Conservation (phyloP, 1,284 basidiomycete genomes). For the Cryptococcus maquisensis region DNA sequence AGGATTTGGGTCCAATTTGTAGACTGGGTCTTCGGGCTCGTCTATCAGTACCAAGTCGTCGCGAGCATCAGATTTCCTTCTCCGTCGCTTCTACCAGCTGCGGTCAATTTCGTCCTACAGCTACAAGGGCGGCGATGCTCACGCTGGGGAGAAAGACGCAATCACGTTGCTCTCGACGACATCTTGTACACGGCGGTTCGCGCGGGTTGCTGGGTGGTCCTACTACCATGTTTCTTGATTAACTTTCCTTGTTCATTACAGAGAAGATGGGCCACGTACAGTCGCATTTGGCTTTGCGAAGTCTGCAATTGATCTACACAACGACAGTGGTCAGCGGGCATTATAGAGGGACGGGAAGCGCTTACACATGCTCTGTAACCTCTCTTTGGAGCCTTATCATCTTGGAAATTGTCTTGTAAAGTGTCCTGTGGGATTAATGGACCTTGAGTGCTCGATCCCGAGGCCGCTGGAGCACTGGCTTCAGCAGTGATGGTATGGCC, state of each 20-base stretch:
- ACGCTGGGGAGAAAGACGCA: conserved; percentile 50
- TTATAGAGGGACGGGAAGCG: background rate
- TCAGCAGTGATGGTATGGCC: background rate
- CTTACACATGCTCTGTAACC: conserved; percentile 45
- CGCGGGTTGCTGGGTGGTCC: conserved; percentile 50
- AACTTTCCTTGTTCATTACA: background rate
- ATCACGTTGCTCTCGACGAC: conserved; percentile 49
- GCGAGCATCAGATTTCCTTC: conserved; percentile 23
- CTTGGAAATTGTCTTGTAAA: conserved; percentile 11
- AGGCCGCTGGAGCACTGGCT: background rate
- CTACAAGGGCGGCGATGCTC: conserved; percentile 14
- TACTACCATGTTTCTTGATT: conserved; percentile 13
- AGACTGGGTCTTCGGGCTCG: conserved; percentile 1
- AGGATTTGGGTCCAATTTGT: background rate
- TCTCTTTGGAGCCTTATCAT: conserved; percentile 33
- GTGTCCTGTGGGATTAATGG: background rate
- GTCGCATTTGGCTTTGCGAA: conserved; percentile 51
- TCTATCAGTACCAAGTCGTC: conserved; percentile 4
- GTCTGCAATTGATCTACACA: conserved; percentile 43
- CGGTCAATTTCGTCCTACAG: background rate
- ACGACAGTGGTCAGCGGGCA: background rate
- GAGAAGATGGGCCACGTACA: conserved; percentile 1
- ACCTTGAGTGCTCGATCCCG: background rate
- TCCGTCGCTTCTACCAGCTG: conserved; percentile 31
- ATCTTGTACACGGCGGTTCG: conserved; percentile 50